These are phyloP conservation scores for Craspedostauros australis DNA, from an alignment of 108 stramenopile genomes.

Conservation along the genomic window DNA sequence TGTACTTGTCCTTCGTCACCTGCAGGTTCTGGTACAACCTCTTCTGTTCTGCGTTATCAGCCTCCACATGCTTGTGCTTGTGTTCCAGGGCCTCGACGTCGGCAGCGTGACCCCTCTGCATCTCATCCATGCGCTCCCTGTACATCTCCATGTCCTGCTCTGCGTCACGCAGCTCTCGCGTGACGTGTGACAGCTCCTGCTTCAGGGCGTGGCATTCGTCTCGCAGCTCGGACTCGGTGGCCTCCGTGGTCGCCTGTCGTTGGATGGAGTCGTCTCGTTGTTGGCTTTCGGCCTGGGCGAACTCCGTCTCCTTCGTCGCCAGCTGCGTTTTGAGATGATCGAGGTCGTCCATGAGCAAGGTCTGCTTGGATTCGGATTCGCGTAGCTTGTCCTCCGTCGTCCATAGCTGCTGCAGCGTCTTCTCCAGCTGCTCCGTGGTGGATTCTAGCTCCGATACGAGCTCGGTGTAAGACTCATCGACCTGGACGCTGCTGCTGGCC, in stretches of 20 bases:
- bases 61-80: constrained; percentile 18
- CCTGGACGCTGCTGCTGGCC: too few relatives aligned
- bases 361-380: constrained; percentile 26
- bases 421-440: constrained; percentile 59
- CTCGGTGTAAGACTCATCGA: constrained; percentile 38
- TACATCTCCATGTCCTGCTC: too few relatives aligned
- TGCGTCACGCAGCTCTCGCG: too few relatives aligned
- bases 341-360: constrained; percentile 9
- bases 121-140: too few relatives aligned
- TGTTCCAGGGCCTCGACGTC: too few relatives aligned
- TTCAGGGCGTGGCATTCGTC: neutral
- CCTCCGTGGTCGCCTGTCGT: neutral
- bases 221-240: constrained; percentile 13
- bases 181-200: neutral
- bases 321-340: constrained; percentile 5
- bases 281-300: neutral
- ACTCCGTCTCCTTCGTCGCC: neutral
- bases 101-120: too few relatives aligned
- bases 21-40: constrained; percentile 16
- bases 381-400: constrained; percentile 32
- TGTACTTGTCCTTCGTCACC: constrained; percentile 26
- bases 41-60: neutral
- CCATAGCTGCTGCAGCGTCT: constrained; percentile 46
- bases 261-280: constrained; percentile 8
- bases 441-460: constrained; percentile 60